Evolutionary conservation across 257 asterid genomes (phyloP).

Genomic region (Plantago ovata): DNA sequence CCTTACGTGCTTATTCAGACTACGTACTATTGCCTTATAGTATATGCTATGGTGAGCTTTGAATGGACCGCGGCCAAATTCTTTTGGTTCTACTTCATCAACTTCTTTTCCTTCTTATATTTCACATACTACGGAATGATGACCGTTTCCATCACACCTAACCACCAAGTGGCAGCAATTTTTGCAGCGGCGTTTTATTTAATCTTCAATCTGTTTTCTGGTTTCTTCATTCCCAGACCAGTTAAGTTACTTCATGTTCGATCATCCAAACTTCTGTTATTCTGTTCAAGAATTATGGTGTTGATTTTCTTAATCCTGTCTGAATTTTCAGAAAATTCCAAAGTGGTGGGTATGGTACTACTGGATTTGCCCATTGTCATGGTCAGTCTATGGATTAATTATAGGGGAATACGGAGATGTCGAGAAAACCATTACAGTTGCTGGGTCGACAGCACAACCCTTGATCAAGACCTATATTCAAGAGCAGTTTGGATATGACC

Average conservation of each 20-base stretch:
- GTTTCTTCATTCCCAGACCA: slow-evolving; percentile 77
- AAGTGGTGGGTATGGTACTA: slow-evolving; percentile 97
- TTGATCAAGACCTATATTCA: slow-evolving; percentile 47
- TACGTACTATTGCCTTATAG: slow-evolving; percentile 54
- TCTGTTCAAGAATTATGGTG: not conserved
- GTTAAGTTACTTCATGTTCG: slow-evolving; percentile 39
- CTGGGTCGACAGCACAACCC: slow-evolving; percentile 39
- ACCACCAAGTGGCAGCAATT: slow-evolving; percentile 74
- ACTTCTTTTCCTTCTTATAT: slow-evolving; percentile 68
- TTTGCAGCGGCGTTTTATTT: slow-evolving; percentile 77
- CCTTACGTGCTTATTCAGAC: slow-evolving; percentile 63
- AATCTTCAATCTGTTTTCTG: slow-evolving; percentile 73
- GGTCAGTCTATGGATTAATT: slow-evolving; percentile 88
- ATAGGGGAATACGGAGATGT: slow-evolving; percentile 80
- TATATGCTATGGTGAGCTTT: slow-evolving; percentile 76
- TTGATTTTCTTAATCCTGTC: slow-evolving; percentile 9
- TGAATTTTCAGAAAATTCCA: slow-evolving; percentile 62
- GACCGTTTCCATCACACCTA: slow-evolving; percentile 76
- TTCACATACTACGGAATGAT: slow-evolving; percentile 91
- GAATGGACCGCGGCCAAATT: slow-evolving; percentile 74
- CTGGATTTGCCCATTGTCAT: slow-evolving; percentile 91
- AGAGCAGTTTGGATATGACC: slow-evolving; percentile 63
- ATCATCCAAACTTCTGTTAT: not conserved
- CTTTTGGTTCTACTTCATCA: slow-evolving; percentile 79
- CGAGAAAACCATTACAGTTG: slow-evolving; percentile 33